Evolutionary conservation across 164 flowering plant genomes (phyloP), one percentile per base, ranked within the genome.

Genomic region (Umbellularia californica): DNA sequence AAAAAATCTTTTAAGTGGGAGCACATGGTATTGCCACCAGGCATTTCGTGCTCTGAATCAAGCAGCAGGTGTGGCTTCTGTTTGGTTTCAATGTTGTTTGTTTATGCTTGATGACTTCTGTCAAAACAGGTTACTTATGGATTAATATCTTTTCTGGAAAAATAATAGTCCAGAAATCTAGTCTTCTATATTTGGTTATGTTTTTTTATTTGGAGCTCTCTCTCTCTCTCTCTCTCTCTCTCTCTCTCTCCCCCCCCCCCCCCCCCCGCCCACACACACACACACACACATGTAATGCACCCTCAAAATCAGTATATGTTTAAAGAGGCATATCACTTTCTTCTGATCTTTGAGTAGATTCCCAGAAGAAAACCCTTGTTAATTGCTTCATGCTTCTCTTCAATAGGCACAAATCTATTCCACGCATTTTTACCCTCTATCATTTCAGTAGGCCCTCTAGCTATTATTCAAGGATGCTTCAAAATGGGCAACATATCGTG

Each of bases 11-110:
- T 76, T 94, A 7, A 86, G 90, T 83, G 99, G 99, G 74, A 91
- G 73, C 70, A 87, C 90, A 72, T 94, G 99, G 99, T 96, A 96
- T 78, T 94, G 98, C 79, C 86, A 90, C 25, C 98, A 96, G 84
- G 97, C 98, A n/a, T 96, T 94, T 73, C 88, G 99, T 68, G 97
- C 98, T 81, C 80, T 96, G 33, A 96, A 96, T 83, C 99, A 96
- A 81, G 99, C 99, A 70, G 87, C 90, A 79, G 99, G 99, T 95
- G 83, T 72, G 58, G 70, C 41, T 58, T 58, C 7, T 55, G 33
- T 19, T 66, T 62, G 35, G 50, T 24, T 65, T 51, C 5, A 41
- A 11, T 58, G 60, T 22, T 50, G 5, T 50, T 70, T 2, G 51
- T 20, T 13, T 50, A 5, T 3, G 9, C 22, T n/a, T 20, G 71